These are phyloP conservation scores for Cymodocea nodosa DNA, from an alignment of 116 monocot species.

Conservation along the genomic window DNA sequence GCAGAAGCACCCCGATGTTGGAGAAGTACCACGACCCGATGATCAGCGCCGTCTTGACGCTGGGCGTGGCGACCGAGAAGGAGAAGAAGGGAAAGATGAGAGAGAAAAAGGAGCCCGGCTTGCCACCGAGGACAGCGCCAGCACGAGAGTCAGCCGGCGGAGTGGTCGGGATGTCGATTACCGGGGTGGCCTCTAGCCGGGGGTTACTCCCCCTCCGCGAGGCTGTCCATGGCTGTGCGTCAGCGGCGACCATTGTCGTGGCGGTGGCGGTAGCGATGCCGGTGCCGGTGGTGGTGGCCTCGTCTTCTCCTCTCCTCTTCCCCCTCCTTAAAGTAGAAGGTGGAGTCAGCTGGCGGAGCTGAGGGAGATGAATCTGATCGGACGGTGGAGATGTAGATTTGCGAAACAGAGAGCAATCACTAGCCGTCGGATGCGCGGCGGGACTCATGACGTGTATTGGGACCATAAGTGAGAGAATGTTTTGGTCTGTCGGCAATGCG, in stretches of 20 bases:
- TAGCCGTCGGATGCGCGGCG: neutral
- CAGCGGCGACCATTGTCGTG: neutral
- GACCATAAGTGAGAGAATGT: no score
- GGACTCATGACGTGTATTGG: neutral
- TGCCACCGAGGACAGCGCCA: neutral
- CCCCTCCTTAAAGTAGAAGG: neutral
- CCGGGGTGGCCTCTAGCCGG: constrained; percentile 30
- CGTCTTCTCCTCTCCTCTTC: neutral
- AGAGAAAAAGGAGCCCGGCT: no score
- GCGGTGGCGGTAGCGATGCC: neutral
- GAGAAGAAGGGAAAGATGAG: constrained; percentile 1
- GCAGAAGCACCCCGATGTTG: constrained; percentile 89
- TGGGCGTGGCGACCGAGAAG: constrained; percentile 5
- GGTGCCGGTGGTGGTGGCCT: neutral
- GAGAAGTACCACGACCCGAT: constrained; percentile 84
- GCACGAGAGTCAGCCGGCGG: constrained; percentile 24
- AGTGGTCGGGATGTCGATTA: constrained; percentile 68
- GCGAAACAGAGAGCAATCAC: neutral
- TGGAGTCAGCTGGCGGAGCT: neutral
- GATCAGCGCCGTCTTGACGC: constrained; percentile 34
- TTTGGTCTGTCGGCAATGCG: no score
- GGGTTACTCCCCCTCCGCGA: constrained; percentile 61
- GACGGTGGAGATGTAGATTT: constrained; percentile 6
- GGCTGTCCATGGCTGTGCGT: constrained; percentile 12
- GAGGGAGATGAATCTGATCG: constrained; percentile 10